Evolutionary conservation across 768 basidiomycete species (phyloP).

Genomic region (Phaeolepiota aurea): DNA sequence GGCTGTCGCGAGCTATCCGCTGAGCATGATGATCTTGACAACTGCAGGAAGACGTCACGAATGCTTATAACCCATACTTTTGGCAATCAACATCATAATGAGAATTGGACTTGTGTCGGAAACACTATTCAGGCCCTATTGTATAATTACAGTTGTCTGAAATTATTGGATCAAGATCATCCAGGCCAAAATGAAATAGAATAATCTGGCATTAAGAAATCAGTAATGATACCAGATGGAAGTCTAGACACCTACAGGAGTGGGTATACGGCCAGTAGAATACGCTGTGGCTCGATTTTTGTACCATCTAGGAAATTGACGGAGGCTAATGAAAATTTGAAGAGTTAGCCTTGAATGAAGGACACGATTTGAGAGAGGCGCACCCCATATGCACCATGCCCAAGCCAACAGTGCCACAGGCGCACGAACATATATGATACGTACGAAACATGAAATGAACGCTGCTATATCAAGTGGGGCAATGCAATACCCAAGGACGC

Average conservation of each 20-base stretch:
- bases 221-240: background rate
- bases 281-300: conserved; percentile 84
- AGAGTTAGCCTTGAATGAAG: no score
- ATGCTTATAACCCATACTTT: no score
- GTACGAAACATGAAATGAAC: conserved; percentile 78
- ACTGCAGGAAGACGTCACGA: no score
- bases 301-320: conserved; percentile 96
- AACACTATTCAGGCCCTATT: no score
- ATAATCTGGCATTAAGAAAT: conserved; percentile 43
- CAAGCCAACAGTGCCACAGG: conserved; percentile 83
- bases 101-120: no score
- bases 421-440: conserved; percentile 75
- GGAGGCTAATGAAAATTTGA: conserved; percentile 47
- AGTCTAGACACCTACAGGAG: conserved; percentile 52
- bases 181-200: conserved; percentile 94
- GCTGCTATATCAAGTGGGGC: conserved; percentile 91
- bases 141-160: no score
- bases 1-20: no score
- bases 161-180: conserved; percentile 82
- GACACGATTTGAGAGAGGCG: conserved; percentile 11
- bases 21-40: no score
- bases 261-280: conserved; percentile 94
- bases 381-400: conserved; percentile 98
- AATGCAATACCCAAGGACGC: conserved; percentile 91
- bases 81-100: no score